phyloP scores from a whole-genome alignment of 1,284 basidiomycete genomes.

The Mrakiaceae sp. region DNA sequence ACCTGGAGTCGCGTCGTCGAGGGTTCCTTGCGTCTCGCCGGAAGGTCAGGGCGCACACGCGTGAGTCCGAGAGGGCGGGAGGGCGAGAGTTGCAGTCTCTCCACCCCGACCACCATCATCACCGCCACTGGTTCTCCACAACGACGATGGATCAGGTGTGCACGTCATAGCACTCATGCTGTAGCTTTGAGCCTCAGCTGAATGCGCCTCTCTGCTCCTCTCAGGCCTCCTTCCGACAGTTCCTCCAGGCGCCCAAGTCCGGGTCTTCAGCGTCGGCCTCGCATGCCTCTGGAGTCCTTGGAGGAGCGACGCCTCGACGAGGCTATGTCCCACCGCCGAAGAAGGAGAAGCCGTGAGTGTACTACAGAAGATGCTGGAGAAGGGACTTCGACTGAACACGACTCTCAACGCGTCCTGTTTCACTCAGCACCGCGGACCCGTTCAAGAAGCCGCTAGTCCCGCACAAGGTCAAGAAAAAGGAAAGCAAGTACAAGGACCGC shows the following conservation, averaged over 20 bases:
- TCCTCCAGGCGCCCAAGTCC: slow-evolving; percentile 26
- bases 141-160: slow-evolving; percentile 27
- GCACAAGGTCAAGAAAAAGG: slow-evolving; percentile 19
- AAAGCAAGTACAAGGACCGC: slow-evolving; percentile 32
- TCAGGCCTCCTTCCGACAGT: slow-evolving; percentile 30
- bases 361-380: not conserved
- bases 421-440: too few species aligned
- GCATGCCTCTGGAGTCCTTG: slow-evolving; percentile 23
- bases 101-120: too few species aligned
- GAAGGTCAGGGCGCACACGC: too few species aligned
- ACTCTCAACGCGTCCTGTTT: too few species aligned
- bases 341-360: slow-evolving; percentile 20
- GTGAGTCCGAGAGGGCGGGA: too few species aligned
- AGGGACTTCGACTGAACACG: too few species aligned
- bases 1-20: too few species aligned
- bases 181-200: too few species aligned
- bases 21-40: too few species aligned
- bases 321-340: slow-evolving; percentile 25
- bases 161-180: not conserved
- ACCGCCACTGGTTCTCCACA: too few species aligned
- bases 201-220: not conserved
- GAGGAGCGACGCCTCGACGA: slow-evolving; percentile 24
- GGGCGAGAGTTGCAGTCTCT: too few species aligned
- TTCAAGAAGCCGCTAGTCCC: not conserved
- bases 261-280: slow-evolving; percentile 1